These are phyloP conservation scores for Candolleomyces eurysporus DNA, from an alignment of 768 basidiomycete species.

Conservation along the genomic window DNA sequence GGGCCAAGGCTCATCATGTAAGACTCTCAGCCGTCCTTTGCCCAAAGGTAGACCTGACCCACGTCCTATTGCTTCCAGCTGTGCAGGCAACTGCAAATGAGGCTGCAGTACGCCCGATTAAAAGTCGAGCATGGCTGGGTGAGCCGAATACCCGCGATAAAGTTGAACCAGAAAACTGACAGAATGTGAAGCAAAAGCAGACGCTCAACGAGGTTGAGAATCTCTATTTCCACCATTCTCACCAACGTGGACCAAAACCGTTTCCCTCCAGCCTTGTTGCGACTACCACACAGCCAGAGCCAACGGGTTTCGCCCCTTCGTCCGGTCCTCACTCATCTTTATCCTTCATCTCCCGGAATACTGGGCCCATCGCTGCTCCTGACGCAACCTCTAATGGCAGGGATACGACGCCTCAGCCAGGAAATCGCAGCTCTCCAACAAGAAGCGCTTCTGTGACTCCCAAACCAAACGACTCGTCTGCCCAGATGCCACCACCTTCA, in stretches of 20 bases:
- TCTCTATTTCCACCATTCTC: slow-evolving; percentile 74
- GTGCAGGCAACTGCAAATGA: slow-evolving; percentile 67
- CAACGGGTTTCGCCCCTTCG: slow-evolving; percentile 5
- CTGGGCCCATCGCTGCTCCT: slow-evolving; percentile 6
- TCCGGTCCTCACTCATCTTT: slow-evolving; percentile 25
- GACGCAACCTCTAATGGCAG: not conserved
- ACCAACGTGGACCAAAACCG: slow-evolving; percentile 39
- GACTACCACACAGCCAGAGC: slow-evolving; percentile 24
- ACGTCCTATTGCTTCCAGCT: slow-evolving; percentile 39
- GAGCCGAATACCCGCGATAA: slow-evolving; percentile 19
- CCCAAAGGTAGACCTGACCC: not conserved
- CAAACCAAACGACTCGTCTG: not conserved
- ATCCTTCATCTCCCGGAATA: slow-evolving; percentile 21
- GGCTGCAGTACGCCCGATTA: slow-evolving; percentile 72
- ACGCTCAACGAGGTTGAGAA: slow-evolving; percentile 81
- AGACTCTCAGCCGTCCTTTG: slow-evolving; percentile 16
- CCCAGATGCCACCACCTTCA: not conserved
- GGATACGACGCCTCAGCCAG: too few relatives aligned
- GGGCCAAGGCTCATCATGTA: slow-evolving; percentile 58
- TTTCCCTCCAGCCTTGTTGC: slow-evolving; percentile 22
- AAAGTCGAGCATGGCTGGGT: slow-evolving; percentile 86
- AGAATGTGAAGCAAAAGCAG: slow-evolving; percentile 60
- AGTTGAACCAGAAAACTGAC: not conserved
- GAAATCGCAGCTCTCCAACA: too few relatives aligned
- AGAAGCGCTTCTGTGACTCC: not conserved